These are phyloP conservation scores for Vicia faba DNA, from an alignment of 306 rosid genomes.

Conservation along the genomic window DNA sequence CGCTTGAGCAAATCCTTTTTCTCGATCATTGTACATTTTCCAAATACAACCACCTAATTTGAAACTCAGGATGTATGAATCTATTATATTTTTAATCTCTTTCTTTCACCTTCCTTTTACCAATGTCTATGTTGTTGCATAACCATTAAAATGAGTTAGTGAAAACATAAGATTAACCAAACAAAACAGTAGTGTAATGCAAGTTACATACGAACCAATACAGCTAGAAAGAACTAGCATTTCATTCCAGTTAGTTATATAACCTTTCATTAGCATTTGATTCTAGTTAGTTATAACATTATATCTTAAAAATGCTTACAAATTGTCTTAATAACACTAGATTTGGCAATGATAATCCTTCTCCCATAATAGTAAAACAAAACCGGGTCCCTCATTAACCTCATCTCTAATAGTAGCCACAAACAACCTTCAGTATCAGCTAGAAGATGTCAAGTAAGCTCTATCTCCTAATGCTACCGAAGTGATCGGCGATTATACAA, in stretches of 20 bases:
- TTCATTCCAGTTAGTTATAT: not conserved
- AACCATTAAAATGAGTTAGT: not conserved
- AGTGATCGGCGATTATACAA: conserved; percentile 48
- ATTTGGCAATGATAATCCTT: conserved; percentile 19
- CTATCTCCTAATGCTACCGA: conserved; percentile 53
- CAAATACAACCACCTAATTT: too few species aligned
- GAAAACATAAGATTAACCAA: not conserved
- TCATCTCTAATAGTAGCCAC: conserved; percentile 3
- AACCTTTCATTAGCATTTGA: conserved; percentile 7
- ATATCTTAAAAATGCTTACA: conserved; percentile 15
- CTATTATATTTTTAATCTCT: not conserved
- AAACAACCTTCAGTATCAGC: conserved; percentile 43
- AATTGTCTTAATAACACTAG: not conserved
- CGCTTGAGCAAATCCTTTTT: too few species aligned
- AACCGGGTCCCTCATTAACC: conserved; percentile 27
- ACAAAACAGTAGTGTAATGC: not conserved
- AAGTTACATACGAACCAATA: not conserved
- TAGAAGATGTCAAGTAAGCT: conserved; percentile 49
- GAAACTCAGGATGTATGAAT: too few species aligned
- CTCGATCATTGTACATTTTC: too few species aligned
- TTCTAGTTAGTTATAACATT: conserved; percentile 1
- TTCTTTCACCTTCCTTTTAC: not conserved
- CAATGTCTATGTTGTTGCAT: not conserved
- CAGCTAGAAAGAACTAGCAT: not conserved
- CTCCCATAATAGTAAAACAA: conserved; percentile 33